Conservation (phyloP, 2,329 filamentous ascomycete genomes). For the Chaetomium sp. region DNA sequence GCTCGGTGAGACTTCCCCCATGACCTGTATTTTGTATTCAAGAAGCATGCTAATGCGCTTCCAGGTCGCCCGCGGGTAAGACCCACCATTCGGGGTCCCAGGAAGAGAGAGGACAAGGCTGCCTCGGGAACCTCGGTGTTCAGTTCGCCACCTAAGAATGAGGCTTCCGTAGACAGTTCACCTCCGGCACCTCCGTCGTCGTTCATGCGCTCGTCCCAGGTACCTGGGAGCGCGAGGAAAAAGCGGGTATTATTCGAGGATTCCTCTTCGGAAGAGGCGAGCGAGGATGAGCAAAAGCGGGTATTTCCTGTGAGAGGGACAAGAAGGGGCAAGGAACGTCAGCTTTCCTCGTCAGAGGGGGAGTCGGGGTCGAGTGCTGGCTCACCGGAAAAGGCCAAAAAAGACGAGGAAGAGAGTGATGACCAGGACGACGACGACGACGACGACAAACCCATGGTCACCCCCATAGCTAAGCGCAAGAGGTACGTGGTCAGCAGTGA, state of each 20-base stretch:
- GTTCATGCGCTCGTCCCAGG: conserved; percentile 19
- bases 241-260: background rate
- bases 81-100: conserved; percentile 19
- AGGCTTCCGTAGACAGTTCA: background rate
- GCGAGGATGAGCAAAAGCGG: background rate
- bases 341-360: background rate
- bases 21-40: too few species aligned
- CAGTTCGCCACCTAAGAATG: conserved; percentile 8
- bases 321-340: conserved; percentile 33
- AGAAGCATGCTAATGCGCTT: background rate
- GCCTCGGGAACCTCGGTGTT: background rate
- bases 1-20: conserved; percentile 28
- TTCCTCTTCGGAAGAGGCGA: conserved; percentile 11
- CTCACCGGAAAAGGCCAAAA: conserved; percentile 2
- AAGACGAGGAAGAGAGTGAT: background rate
- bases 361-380: conserved; percentile 35
- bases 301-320: conserved; percentile 27
- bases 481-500: conserved; percentile 25
- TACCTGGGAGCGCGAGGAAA: conserved; percentile 11
- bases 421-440: conserved; percentile 22
- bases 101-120: conserved; percentile 7
- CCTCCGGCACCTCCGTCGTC: conserved; percentile 13
- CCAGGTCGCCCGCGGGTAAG: conserved; percentile 24
- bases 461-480: conserved; percentile 24
- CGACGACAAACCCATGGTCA: conserved; percentile 25